Percentiles rank a stretch among this genome's conserved stretches.
Evolutionary conservation across 164 flowering plant species (phyloP).

Genomic region (Aristolochia contorta): DNA sequence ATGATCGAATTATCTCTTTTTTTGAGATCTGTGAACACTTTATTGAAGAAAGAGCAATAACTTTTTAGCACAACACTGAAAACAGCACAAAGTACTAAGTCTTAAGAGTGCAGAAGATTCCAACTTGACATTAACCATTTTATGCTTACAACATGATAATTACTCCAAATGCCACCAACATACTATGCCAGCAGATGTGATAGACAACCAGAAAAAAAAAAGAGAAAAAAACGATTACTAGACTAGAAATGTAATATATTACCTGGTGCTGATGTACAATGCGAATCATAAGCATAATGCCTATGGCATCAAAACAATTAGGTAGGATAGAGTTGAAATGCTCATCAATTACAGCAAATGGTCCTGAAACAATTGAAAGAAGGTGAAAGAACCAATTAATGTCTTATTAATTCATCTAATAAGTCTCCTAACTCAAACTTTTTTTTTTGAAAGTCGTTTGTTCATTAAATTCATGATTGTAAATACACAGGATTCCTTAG

Average conservation of each 20-base stretch:
- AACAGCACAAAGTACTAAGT: too few relatives aligned
- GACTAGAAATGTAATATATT: constrained; percentile 2
- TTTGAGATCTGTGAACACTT: too few relatives aligned
- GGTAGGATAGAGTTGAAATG: constrained; percentile 78
- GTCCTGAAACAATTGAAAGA: constrained; percentile 45
- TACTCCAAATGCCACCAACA: not conserved
- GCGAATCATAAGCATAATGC: constrained; percentile 96
- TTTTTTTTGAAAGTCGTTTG: too few relatives aligned
- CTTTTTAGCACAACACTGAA: too few relatives aligned
- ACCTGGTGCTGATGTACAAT: constrained; percentile 95
- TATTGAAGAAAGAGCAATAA: too few relatives aligned
- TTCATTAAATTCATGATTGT: too few relatives aligned
- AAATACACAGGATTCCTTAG: too few relatives aligned
- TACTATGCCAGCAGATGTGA: not conserved
- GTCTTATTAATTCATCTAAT: not conserved
- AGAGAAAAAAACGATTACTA: not conserved
- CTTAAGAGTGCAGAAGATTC: too few relatives aligned
- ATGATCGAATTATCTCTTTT: too few relatives aligned
- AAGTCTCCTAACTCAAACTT: too few relatives aligned
- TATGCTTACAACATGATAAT: too few relatives aligned
- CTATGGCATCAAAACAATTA: constrained; percentile 93
- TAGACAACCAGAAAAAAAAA: not conserved
- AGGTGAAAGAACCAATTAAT: not conserved
- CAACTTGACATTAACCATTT: too few relatives aligned
- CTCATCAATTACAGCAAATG: constrained; percentile 85